These are phyloP conservation scores for Isoetes engelmannii DNA, from an alignment of 83 land plant species.

Conservation along the genomic window DNA sequence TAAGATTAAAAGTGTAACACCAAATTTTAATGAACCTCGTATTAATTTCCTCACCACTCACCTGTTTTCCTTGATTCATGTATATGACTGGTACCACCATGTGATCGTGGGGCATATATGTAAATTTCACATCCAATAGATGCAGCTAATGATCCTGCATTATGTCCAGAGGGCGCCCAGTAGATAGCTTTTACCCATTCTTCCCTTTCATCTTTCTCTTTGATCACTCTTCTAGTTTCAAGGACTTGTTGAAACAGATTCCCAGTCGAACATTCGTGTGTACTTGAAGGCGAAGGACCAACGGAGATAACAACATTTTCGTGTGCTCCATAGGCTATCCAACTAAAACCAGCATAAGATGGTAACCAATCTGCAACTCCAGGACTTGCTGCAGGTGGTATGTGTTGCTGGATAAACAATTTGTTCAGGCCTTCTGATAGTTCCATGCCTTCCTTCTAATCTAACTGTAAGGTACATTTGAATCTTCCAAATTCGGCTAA, in stretches of 20 bases:
- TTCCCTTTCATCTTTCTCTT: conserved; percentile 4
- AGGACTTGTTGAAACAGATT: conserved; percentile 30
- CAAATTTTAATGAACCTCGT: neutral
- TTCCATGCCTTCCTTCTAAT: no score
- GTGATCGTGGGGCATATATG: conserved; percentile 14
- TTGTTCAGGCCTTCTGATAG: conserved; percentile 30
- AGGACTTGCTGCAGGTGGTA: conserved; percentile 35
- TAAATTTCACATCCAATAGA: conserved; percentile 17
- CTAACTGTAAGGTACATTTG: no score
- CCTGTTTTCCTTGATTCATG: neutral
- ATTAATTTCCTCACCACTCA: no score
- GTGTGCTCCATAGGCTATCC: conserved; percentile 28
- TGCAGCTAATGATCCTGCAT: conserved; percentile 26
- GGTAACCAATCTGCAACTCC: conserved; percentile 24
- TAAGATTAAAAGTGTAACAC: neutral
- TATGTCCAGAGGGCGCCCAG: conserved; percentile 24
- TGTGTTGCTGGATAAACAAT: conserved; percentile 32
- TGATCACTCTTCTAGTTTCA: conserved; percentile 13
- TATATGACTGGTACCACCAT: neutral
- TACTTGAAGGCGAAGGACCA: conserved; percentile 21
- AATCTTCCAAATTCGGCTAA: no score
- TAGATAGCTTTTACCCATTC: conserved; percentile 12
- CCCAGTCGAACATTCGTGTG: conserved; percentile 18
- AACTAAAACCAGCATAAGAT: conserved; percentile 25
- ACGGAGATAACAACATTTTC: conserved; percentile 19